phyloP scores from a whole-genome alignment of 2,329 filamentous ascomycete species.

The Daldinia sp. region DNA sequence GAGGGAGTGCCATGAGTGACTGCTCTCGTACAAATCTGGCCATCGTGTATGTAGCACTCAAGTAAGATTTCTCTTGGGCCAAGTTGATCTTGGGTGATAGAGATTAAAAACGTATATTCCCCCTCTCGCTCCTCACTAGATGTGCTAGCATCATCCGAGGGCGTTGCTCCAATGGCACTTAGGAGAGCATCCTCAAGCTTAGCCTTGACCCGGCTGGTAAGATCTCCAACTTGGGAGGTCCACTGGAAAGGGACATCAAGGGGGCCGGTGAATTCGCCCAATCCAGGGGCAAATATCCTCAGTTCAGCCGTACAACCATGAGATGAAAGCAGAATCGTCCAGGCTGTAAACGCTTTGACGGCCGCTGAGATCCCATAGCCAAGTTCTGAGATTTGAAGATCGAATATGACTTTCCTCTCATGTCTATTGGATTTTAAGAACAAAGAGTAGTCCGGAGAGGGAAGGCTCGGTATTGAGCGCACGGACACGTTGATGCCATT shows the following conservation, averaged over 20 bases:
- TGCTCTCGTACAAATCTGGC: neutral
- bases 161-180: neutral
- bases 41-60: neutral
- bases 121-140: neutral
- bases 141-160: neutral
- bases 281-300: neutral
- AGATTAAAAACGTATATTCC: neutral
- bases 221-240: neutral
- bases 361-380: neutral
- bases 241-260: neutral
- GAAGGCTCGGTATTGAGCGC: neutral
- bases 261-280: neutral
- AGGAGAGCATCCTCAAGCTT: neutral
- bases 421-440: neutral
- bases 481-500: neutral
- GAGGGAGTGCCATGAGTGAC: neutral
- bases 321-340: neutral
- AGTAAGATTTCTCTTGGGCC: neutral
- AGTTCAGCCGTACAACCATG: neutral
- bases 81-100: neutral
- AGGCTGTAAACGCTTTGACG: neutral
- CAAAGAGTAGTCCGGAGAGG: neutral
- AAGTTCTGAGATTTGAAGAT: neutral
- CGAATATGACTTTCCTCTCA: neutral
- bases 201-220: neutral